Conservation (phyloP, 1,284 basidiomycete genomes). For the Leccinum fuscescens region DNA sequence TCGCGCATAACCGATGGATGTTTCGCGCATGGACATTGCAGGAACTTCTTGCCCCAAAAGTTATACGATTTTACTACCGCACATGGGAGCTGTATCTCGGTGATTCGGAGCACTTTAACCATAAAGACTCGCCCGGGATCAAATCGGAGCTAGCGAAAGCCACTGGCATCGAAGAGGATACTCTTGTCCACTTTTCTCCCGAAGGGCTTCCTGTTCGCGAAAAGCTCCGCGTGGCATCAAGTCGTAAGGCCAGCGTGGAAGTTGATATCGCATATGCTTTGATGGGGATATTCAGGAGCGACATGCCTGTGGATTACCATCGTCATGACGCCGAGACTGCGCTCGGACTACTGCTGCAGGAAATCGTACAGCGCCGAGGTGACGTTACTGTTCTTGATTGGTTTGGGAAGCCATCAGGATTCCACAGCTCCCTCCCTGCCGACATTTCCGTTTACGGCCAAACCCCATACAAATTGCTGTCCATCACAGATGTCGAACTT, state of each 20-base stretch:
- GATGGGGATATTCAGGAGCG: slow-evolving; percentile 16
- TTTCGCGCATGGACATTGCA: slow-evolving; percentile 6
- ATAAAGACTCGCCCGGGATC: slow-evolving; percentile 1
- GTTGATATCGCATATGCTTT: slow-evolving; percentile 17
- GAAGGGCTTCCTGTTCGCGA: slow-evolving; percentile 1
- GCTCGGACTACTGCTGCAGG: slow-evolving; percentile 16
- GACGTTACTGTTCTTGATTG: slow-evolving; percentile 15
- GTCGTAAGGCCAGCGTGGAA: slow-evolving; percentile 6
- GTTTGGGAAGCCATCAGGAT: slow-evolving; percentile 15
- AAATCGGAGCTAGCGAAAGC: slow-evolving; percentile 2
- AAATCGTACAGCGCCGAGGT: neutral
- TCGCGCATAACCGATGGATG: slow-evolving; percentile 20
- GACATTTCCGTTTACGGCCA: slow-evolving; percentile 10
- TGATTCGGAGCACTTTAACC: neutral
- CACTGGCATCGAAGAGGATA: neutral
- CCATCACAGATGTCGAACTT: neutral
- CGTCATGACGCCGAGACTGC: slow-evolving; percentile 10
- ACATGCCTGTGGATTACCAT: slow-evolving; percentile 2
- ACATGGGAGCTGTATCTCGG: slow-evolving; percentile 6
- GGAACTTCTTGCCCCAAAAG: no score
- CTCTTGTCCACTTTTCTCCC: slow-evolving; percentile 7
- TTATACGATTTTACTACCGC: no score
- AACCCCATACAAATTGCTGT: neutral
- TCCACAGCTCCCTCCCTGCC: slow-evolving; percentile 15
- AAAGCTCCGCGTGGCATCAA: slow-evolving; percentile 15